These are phyloP conservation scores for Streptanthus diversifolius DNA, from an alignment of 345 rosid genomes.

Conservation along the genomic window DNA sequence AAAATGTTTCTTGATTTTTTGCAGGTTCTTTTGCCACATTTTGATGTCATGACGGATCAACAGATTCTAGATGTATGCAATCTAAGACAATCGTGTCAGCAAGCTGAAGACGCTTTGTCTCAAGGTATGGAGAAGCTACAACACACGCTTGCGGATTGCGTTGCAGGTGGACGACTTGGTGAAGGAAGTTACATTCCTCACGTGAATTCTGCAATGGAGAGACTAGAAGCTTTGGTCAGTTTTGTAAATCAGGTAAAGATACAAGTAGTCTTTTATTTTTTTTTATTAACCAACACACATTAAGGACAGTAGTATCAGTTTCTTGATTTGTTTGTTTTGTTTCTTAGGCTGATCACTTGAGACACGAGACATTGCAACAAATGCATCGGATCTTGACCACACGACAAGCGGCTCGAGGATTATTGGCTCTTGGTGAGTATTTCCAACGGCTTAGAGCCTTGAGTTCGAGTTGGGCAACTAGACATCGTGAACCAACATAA, in stretches of 20 bases:
- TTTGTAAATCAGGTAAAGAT: conserved; percentile 73
- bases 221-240: conserved; percentile 69
- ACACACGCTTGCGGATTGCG: conserved; percentile 59
- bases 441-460: conserved; percentile 66
- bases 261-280: neutral
- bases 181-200: conserved; percentile 57
- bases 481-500: conserved; percentile 53
- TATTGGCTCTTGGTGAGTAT: conserved; percentile 83
- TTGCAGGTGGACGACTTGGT: conserved; percentile 57
- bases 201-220: conserved; percentile 63
- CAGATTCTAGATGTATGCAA: conserved; percentile 52
- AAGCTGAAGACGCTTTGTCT: conserved; percentile 92
- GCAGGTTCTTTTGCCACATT: conserved; percentile 78
- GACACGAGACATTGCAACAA: conserved; percentile 79
- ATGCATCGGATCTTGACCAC: conserved; percentile 68
- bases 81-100: conserved; percentile 75
- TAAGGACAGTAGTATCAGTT: neutral
- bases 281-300: neutral
- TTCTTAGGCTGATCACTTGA: conserved; percentile 80
- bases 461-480: conserved; percentile 65
- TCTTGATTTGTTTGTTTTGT: conserved; percentile 4
- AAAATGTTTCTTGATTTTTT: neutral
- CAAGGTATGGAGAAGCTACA: conserved; percentile 93
- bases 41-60: conserved; percentile 66
- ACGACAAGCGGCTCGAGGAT: conserved; percentile 72